phyloP scores from a whole-genome alignment of 2,329 filamentous ascomycete species.

The Colletotrichum incanum region DNA sequence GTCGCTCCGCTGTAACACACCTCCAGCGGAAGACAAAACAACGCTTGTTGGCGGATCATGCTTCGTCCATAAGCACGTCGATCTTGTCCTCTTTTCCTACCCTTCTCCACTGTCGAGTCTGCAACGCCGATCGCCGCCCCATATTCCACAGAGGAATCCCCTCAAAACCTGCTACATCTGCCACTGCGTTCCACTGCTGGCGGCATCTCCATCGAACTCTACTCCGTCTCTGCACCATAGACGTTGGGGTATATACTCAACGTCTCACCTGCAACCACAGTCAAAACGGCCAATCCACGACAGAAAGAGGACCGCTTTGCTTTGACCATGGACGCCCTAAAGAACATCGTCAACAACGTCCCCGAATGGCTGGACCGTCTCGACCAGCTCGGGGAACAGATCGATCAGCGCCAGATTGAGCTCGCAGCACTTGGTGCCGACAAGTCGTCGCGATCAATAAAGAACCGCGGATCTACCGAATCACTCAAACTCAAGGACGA shows the following conservation, averaged over 20 bases:
- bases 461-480: constrained; percentile 69
- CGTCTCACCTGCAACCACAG: constrained; percentile 42
- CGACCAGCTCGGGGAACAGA: constrained; percentile 73
- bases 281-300: constrained; percentile 49
- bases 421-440: constrained; percentile 64
- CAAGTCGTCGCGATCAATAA: constrained; percentile 58
- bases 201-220: constrained; percentile 6
- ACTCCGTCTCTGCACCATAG: constrained; percentile 12
- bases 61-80: constrained; percentile 35
- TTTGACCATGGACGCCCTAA: constrained; percentile 71
- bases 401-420: constrained; percentile 74
- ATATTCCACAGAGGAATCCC: constrained; percentile 25
- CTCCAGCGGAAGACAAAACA: constrained; percentile 17
- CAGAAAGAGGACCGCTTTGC: constrained; percentile 50
- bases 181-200: constrained; percentile 8
- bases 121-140: constrained; percentile 37
- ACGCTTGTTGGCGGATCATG: constrained; percentile 40
- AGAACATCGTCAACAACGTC: constrained; percentile 68
- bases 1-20: constrained; percentile 3
- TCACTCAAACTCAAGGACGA: constrained; percentile 68
- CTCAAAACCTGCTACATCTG: constrained; percentile 25
- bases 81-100: constrained; percentile 39
- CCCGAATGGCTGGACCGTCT: constrained; percentile 74
- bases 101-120: constrained; percentile 50
- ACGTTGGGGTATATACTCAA: constrained; percentile 52